phyloP scores from a whole-genome alignment of 1,284 basidiomycete species.

The Jaminaea rosea region DNA sequence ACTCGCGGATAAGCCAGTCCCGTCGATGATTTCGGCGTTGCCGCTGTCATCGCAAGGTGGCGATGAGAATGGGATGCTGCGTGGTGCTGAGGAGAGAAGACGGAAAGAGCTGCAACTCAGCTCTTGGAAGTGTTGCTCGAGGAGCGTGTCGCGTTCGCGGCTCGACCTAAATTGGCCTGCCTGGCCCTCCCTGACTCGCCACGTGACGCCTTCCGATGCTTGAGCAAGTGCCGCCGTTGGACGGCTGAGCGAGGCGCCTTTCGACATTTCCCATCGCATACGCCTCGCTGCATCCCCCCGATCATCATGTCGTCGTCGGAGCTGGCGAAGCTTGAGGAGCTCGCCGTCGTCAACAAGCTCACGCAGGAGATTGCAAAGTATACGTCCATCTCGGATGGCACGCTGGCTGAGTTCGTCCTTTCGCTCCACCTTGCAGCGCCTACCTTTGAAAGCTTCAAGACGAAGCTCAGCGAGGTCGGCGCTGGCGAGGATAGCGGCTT shows the following conservation, averaged over 20 bases:
- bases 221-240: too few relatives aligned
- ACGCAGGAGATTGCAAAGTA: constrained; percentile 51
- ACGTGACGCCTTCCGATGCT: too few relatives aligned
- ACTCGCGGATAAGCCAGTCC: constrained; percentile 39
- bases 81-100: neutral
- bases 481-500: constrained; percentile 58
- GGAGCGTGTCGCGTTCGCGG: too few relatives aligned
- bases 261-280: too few relatives aligned
- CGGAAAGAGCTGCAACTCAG: neutral
- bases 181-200: too few relatives aligned
- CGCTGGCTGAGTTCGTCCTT: constrained; percentile 90
- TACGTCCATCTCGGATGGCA: constrained; percentile 66
- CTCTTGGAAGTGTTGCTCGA: too few relatives aligned
- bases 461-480: constrained; percentile 67
- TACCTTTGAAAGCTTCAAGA: constrained; percentile 68
- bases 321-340: constrained; percentile 40
- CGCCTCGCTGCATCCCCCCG: too few relatives aligned
- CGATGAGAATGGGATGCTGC: neutral
- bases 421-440: constrained; percentile 76
- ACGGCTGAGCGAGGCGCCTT: too few relatives aligned
- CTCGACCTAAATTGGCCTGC: too few relatives aligned
- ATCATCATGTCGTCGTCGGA: too few relatives aligned
- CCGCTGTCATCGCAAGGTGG: too few relatives aligned
- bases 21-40: constrained; percentile 37
- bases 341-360: constrained; percentile 39